These are phyloP conservation scores for Alternaria metachromatica DNA, from an alignment of 2,329 filamentous ascomycete species.

Conservation along the genomic window DNA sequence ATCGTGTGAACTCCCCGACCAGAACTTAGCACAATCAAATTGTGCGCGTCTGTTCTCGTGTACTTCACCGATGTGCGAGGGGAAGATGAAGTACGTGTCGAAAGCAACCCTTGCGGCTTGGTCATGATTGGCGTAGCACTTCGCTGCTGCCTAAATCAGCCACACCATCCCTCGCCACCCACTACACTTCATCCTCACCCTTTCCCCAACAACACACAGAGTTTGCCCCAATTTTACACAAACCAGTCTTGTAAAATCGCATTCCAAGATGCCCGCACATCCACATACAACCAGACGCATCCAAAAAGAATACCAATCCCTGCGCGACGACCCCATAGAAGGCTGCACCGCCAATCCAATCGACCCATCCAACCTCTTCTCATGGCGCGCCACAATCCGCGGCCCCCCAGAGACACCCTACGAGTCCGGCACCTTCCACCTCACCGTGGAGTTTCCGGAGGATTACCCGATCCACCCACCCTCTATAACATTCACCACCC, in stretches of 20 bases:
- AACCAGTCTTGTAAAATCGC: neutral
- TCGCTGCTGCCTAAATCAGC: neutral
- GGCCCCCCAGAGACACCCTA: neutral
- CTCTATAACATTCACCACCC: neutral
- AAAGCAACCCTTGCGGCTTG: no score
- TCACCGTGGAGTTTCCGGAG: neutral
- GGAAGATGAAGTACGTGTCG: no score
- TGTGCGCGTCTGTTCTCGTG: no score
- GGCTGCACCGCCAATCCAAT: neutral
- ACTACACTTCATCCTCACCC: neutral
- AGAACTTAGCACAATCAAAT: no score
- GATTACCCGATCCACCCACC: neutral
- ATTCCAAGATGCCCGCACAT: neutral
- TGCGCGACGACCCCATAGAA: neutral
- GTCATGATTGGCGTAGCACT: neutral
- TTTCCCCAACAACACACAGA: neutral
- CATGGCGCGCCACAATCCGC: neutral
- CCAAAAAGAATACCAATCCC: neutral
- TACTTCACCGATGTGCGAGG: no score
- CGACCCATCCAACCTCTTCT: neutral
- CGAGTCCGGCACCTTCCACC: neutral
- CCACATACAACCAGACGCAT: neutral
- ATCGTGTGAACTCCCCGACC: no score
- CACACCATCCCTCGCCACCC: neutral
- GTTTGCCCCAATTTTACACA: neutral